Base-by-base conservation (phyloP, 192 early-diverging fungal genomes). In the Rhizophagus clarus region DNA sequence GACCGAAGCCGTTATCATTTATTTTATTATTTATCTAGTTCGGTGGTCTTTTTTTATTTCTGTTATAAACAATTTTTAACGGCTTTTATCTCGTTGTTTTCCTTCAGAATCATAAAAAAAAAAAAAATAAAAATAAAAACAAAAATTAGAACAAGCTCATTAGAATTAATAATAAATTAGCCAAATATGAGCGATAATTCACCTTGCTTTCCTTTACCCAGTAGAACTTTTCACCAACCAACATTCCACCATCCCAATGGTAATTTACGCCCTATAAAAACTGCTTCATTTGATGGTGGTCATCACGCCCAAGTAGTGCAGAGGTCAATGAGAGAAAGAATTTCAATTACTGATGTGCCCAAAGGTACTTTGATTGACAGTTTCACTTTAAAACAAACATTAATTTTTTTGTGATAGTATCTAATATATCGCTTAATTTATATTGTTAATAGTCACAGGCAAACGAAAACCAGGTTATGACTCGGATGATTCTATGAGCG, bases 171-270 rank as follows among this genome's bases (percentile, higher is more conserved):
- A 74, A n/a, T n/a, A n/a, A n/a, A 56, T 0, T 32, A 14, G 24
- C 11, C 40, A 74, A 74, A 74, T 74, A 78, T 78, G 76, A 78
- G 64, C 32, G 64, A 78, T 40, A 61, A 78, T 51, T 78, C 76
- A 68, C 76, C 76, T 14, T 78, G 76, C 64, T 63, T 78, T 68
- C 76, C 76, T 8, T 29, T 78, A 29, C 28, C 76, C 47, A 12
- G 63, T 49, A 68, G 47, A 12, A 40, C 47, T 29, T 32, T 31
- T 28, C 51, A 68, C 76, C 63, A 32, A 61, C 24, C 74, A 28
- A 32, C 34, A 32, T 67, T 68, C 28, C 28, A 49, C 34, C 60
- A 61, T 28, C 74, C n/a, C n/a, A 60, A 28, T 51, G 49, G 51
- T 32, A 22, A 40, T 11, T 32, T 75, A 24, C 60, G 74, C 2